phyloP scores from a whole-genome alignment of 2,329 filamentous ascomycete genomes.

The Pezicula radicicola region DNA sequence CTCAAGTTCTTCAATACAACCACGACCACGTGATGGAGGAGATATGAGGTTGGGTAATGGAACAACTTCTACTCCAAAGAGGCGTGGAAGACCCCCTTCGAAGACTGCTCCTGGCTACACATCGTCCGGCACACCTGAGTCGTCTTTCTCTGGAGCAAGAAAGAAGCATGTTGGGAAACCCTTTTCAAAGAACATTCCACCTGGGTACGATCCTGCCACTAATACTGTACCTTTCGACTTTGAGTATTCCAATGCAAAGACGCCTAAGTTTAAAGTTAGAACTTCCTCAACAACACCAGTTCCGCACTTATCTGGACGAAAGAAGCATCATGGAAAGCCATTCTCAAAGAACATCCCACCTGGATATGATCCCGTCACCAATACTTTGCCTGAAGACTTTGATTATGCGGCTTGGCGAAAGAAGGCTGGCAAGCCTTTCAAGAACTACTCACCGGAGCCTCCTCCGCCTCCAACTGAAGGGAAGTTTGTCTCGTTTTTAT shows the following conservation, averaged over 20 bases:
- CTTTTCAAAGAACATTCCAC: background rate
- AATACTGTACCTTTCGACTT: background rate
- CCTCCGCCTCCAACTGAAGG: slow-evolving; percentile 10
- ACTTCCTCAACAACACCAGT: background rate
- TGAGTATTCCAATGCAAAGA: slow-evolving; percentile 11
- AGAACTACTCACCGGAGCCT: background rate
- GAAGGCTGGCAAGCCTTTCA: slow-evolving; percentile 18
- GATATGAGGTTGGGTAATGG: background rate
- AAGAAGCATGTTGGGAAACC: background rate
- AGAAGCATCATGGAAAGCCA: background rate
- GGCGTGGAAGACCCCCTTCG: slow-evolving; percentile 2
- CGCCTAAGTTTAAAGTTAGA: slow-evolving; percentile 1
- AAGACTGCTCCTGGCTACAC: background rate
- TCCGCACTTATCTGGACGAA: background rate
- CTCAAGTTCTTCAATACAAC: background rate
- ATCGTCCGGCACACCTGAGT: too few relatives aligned
- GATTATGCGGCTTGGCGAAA: slow-evolving; percentile 3
- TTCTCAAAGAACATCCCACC: background rate
- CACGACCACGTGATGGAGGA: background rate
- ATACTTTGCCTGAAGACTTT: background rate
- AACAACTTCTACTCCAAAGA: background rate
- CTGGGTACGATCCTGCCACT: background rate
- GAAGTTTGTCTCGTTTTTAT: slow-evolving; percentile 49
- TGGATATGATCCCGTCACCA: background rate
- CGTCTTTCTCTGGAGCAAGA: background rate